Evolutionary conservation across 1,284 basidiomycete species (phyloP).

Genomic region (Cystobasidium sp.): DNA sequence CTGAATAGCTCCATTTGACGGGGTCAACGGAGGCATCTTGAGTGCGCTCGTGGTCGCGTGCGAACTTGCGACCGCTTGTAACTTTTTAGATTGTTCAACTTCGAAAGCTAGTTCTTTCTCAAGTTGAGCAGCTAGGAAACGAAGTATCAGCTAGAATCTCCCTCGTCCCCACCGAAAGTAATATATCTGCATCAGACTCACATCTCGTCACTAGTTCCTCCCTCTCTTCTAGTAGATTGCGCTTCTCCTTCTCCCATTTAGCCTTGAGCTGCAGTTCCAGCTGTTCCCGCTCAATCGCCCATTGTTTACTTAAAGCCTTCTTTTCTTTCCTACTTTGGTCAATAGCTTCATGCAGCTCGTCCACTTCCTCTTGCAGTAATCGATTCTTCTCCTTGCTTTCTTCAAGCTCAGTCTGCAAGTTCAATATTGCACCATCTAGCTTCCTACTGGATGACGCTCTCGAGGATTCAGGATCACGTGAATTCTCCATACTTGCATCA

Average conservation of each 20-base stretch:
- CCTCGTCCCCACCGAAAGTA: neutral
- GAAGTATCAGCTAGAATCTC: neutral
- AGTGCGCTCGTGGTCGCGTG: too few species aligned
- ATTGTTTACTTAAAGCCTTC: slow-evolving; percentile 2
- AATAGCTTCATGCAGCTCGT: neutral
- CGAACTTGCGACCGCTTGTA: slow-evolving; percentile 19
- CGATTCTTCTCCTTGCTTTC: slow-evolving; percentile 4
- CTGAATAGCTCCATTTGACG: neutral
- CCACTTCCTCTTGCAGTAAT: slow-evolving; percentile 9
- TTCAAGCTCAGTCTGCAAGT: neutral
- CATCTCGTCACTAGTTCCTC: slow-evolving; percentile 11
- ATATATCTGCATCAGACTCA: neutral
- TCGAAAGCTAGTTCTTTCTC: slow-evolving; percentile 38
- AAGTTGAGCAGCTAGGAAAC: neutral
- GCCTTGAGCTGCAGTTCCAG: slow-evolving; percentile 2
- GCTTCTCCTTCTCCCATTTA: slow-evolving; percentile 5
- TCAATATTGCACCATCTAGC: too few species aligned
- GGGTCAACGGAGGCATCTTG: neutral
- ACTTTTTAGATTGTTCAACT: slow-evolving; percentile 36
- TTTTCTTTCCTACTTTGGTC: slow-evolving; percentile 9
- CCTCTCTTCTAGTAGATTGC: slow-evolving; percentile 3
- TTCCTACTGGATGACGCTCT: too few species aligned
- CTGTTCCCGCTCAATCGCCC: neutral
- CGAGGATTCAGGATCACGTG: too few species aligned
- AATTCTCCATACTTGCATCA: too few species aligned